Percentiles rank a stretch among this genome's conserved stretches.
Evolutionary conservation across 208 protist species (phyloP).

Genomic region (Trypanosoma mega): DNA sequence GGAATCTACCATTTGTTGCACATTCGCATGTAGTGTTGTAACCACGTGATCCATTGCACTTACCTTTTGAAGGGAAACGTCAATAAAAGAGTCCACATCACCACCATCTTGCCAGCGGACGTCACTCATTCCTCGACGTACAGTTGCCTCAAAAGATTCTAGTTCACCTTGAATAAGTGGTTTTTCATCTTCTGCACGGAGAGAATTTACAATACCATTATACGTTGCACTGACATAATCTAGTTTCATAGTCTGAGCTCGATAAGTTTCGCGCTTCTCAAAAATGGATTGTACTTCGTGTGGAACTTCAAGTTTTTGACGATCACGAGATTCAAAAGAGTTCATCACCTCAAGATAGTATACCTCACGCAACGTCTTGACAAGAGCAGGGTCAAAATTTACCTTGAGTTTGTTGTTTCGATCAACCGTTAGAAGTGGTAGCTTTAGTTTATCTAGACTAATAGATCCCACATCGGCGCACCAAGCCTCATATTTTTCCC

Average conservation of each 20-base stretch:
- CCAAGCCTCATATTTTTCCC: constrained; percentile 90
- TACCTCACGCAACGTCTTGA: constrained; percentile 95
- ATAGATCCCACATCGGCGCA: constrained; percentile 82
- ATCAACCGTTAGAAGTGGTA: constrained; percentile 86
- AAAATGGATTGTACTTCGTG: constrained; percentile 86
- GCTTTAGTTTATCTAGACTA: constrained; percentile 93
- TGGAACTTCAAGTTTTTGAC: constrained; percentile 80
- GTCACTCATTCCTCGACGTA: constrained; percentile 65
- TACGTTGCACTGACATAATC: constrained; percentile 93
- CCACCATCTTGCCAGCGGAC: constrained; percentile 91
- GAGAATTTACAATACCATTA: constrained; percentile 90
- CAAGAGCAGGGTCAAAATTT: constrained; percentile 96
- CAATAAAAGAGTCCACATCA: constrained; percentile 90
- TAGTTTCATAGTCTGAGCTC: constrained; percentile 90
- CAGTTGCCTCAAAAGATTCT: constrained; percentile 79
- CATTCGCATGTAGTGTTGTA: constrained; percentile 88
- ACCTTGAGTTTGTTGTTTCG: constrained; percentile 66
- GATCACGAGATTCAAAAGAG: constrained; percentile 64
- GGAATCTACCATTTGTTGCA: constrained; percentile 76
- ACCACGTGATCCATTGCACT: constrained; percentile 83
- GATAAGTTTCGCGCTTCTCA: constrained; percentile 89
- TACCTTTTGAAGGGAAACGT: constrained; percentile 77
- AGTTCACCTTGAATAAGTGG: constrained; percentile 91
- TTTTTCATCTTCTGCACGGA: constrained; percentile 90
- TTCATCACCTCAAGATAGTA: constrained; percentile 96